Base-by-base conservation (phyloP, 106 monocot genomes). In the Vanilla planifolia region DNA sequence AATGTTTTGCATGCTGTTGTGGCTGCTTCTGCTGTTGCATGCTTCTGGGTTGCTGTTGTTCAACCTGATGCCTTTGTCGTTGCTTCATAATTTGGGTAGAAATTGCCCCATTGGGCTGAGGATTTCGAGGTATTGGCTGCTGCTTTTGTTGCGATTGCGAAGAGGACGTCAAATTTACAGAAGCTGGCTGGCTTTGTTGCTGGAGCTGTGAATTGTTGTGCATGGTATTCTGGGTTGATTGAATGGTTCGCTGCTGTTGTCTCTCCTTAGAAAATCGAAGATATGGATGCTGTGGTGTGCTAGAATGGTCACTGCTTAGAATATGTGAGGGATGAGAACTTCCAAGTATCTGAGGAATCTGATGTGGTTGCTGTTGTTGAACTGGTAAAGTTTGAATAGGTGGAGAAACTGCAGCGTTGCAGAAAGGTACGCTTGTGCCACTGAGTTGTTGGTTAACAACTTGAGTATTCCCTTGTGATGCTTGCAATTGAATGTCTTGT, bases 401-500 rank as follows among this genome's bases (percentile, higher is more conserved):
- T 25, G 71, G 53, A 62, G 73, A 48, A 23, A 66, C 52, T 32
- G 53, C 28, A 9, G 78, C 68, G 57, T 66, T 73, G 34, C 90
- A 67, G 57, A 79, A 87, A 6, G 75, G 59, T 2, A 65, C 51
- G 35, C 59, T 78, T 17, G 82, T 61, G 37, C 73, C 53, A 77
- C 35, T 78, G 63, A 84, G 77, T 64, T n/a, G n/a, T n/a, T 82
- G 60, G 11, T 69, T 23, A 5, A 76, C 57, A 27, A 70, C 13
- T 39, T 67, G 81, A 55, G 41, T 72, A 70, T 63, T 86, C 22
- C 72, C 83, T 71, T 80, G 94, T 11, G 84, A 76, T 8, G 34
- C 72, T 75, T 91, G 91, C 39, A 98, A 37, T 42, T 82, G 89
- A 41, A 89, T 39, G 35, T 95, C 89, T 63, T 80, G 86, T 76